Base-by-base conservation (phyloP, 495 filamentous ascomycete species). In the Hyaloscypha finlandica region DNA sequence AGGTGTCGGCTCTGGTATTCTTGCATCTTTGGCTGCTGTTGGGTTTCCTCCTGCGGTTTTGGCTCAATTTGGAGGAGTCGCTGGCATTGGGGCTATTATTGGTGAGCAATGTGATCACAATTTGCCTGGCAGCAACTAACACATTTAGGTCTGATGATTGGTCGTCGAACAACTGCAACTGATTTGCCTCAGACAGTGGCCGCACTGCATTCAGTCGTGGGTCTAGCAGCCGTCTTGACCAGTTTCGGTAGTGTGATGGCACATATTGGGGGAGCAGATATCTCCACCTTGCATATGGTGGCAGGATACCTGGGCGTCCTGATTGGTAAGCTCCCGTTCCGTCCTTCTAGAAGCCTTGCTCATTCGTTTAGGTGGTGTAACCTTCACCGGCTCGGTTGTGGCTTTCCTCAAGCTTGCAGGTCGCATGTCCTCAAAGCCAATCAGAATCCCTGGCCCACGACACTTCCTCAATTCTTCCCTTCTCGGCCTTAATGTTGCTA, bases 141-240 rank as follows among this genome's bases (percentile, higher is more conserved):
- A 62, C 63, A 19, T 8, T 53, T 76, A 73, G 86, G 88, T 14
- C 81, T 88, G 37, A 66, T 91, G 67, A 91, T 94, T 68, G 91
- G 91, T n/a, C 89, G 90, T 66, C 85, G 90, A 60, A 93, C 93
- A 64, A 93, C 90, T 6, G 88, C 90, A 8, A 93, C 90, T 16
- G 89, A 90, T 64, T 83, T 94, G 39, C 91, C 91, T 3, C 91
- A 93, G 73, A 94, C 90, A 0, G 90, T 93, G 3, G 91, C 91
- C 19, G 90, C 90, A 0, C 75, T 94, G 52, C 91, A 93, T 74
- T 93, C 90, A 0, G 91, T 94, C 9, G 91, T 94, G 35, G 91
- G 91, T 72, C 79, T 94, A 9, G 90, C 90, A 14, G 91, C 91
- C 4, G 91, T 94, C 12, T 74, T 94, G 68, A 94, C 91, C 32